Evolutionary conservation across 1,284 basidiomycete species (phyloP).

Genomic region (Cutaneotrichosporon sp.): DNA sequence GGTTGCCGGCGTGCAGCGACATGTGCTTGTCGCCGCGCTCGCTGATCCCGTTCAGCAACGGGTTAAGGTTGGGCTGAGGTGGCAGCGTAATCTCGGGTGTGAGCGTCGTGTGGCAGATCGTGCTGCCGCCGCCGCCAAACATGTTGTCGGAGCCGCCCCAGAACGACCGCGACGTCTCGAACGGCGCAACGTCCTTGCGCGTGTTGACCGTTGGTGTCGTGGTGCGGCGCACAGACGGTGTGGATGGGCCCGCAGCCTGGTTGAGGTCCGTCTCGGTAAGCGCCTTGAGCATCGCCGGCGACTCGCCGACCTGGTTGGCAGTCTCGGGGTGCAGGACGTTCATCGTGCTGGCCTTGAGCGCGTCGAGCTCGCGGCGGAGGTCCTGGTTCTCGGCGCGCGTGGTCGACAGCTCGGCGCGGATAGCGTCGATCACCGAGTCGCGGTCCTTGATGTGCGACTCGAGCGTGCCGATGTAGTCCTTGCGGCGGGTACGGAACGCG

Average conservation of each 20-base stretch:
- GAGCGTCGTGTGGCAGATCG: constrained; percentile 76
- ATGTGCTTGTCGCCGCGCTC: constrained; percentile 9
- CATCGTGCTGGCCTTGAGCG: constrained; percentile 62
- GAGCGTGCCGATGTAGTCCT: constrained; percentile 90
- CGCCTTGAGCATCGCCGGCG: constrained; percentile 43
- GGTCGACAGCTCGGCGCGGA: constrained; percentile 75
- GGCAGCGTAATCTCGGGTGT: constrained; percentile 57
- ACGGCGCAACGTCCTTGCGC: constrained; percentile 63
- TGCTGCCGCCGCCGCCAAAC: constrained; percentile 60
- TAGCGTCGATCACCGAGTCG: constrained; percentile 80
- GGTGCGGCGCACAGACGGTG: constrained; percentile 18
- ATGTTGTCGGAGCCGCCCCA: constrained; percentile 58
- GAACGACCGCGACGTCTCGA: constrained; percentile 54
- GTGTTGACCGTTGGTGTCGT: constrained; percentile 59
- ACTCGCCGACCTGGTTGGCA: constrained; percentile 28
- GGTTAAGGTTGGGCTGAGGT: constrained; percentile 66
- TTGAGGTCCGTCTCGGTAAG: constrained; percentile 23
- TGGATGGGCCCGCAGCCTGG: background rate
- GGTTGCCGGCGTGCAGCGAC: constrained; percentile 33
- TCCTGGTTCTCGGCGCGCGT: constrained; percentile 77
- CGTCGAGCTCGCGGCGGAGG: constrained; percentile 71
- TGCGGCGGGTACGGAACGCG: constrained; percentile 87
- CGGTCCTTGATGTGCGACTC: constrained; percentile 91
- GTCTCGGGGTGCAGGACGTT: constrained; percentile 49
- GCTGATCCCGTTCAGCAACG: constrained; percentile 55